A percentile compares a stretch with the other conserved stretches of the same genome.
These are phyloP conservation scores for Recurvomyces mirabilis DNA, from an alignment of 495 filamentous ascomycete species.

Conservation along the genomic window DNA sequence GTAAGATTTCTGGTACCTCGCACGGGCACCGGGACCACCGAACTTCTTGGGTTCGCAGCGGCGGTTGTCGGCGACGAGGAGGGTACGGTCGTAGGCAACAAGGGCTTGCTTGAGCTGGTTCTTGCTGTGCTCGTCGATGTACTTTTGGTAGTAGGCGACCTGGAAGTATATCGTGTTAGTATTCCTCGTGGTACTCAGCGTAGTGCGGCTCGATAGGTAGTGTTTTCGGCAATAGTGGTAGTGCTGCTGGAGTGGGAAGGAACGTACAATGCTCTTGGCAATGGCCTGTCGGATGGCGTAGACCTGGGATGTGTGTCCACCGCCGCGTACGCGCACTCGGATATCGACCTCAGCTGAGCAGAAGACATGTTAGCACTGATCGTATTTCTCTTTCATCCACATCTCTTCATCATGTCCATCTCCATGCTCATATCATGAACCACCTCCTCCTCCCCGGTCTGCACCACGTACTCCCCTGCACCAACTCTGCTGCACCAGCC, in stretches of 20 bases:
- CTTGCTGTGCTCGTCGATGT: constrained; percentile 99
- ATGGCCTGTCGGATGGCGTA: constrained; percentile 99
- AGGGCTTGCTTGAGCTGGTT: constrained; percentile 94
- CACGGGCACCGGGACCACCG: constrained; percentile 80
- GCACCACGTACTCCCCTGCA: too few species aligned
- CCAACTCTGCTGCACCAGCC: too few species aligned
- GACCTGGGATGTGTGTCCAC: constrained; percentile 96
- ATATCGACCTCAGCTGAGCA: constrained; percentile 76
- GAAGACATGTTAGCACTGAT: constrained; percentile 9
- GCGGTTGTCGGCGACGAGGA: constrained; percentile 95
- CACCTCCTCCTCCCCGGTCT: too few species aligned
- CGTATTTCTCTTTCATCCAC: not conserved
- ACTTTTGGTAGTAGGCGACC: constrained; percentile 99
- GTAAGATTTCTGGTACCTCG: constrained; percentile 91
- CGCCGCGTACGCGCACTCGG: constrained; percentile 88
- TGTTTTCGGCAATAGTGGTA: not conserved
- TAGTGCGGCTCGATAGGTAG: too few species aligned
- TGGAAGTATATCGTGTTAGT: constrained; percentile 9
- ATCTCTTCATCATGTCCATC: not conserved
- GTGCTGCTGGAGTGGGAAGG: not conserved
- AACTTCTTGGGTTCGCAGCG: constrained; percentile 47
- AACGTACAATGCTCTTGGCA: constrained; percentile 71
- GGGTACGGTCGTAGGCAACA: constrained; percentile 86
- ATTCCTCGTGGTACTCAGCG: not conserved
- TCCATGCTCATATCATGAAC: too few species aligned